Evolutionary conservation across 2,329 filamentous ascomycete species (phyloP).

Genomic region (Monilinia fructicola): DNA sequence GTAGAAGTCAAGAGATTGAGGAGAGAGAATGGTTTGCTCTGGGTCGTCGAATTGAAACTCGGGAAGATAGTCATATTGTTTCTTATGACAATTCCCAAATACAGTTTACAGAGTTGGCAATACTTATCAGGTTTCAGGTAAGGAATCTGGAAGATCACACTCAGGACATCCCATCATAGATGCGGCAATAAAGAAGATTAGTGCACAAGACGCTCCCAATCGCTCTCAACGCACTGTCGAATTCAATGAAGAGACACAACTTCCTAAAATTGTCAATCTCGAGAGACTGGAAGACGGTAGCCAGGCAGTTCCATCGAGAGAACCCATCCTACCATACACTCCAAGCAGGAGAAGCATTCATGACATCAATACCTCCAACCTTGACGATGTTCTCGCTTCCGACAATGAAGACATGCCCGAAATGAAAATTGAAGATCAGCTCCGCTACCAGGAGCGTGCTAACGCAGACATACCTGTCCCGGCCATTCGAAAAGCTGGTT

Average conservation of each 20-base stretch:
- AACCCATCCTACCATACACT: no score
- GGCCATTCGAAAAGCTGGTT: constrained; percentile 31
- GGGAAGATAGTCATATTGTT: not conserved
- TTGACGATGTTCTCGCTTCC: constrained; percentile 8
- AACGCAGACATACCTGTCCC: constrained; percentile 27
- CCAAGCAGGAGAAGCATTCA: not conserved
- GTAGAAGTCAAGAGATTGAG: constrained; percentile 29
- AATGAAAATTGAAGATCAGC: constrained; percentile 8
- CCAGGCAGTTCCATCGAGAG: not conserved
- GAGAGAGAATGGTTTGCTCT: constrained; percentile 28
- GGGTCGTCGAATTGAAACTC: constrained; percentile 19
- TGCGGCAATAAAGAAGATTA: not conserved
- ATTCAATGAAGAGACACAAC: not conserved
- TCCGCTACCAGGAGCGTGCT: constrained; percentile 20
- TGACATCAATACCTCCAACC: not conserved
- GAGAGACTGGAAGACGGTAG: not conserved
- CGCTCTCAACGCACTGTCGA: not conserved
- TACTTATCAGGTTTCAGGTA: not conserved
- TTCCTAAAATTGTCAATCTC: not conserved
- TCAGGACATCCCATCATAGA: not conserved
- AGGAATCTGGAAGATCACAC: not conserved
- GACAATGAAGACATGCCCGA: not conserved
- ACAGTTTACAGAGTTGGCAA: not conserved
- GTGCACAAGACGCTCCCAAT: not conserved
- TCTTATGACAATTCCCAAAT: not conserved